Conservation (phyloP, 495 filamentous ascomycete species). For the Bryoglossum gracile region DNA sequence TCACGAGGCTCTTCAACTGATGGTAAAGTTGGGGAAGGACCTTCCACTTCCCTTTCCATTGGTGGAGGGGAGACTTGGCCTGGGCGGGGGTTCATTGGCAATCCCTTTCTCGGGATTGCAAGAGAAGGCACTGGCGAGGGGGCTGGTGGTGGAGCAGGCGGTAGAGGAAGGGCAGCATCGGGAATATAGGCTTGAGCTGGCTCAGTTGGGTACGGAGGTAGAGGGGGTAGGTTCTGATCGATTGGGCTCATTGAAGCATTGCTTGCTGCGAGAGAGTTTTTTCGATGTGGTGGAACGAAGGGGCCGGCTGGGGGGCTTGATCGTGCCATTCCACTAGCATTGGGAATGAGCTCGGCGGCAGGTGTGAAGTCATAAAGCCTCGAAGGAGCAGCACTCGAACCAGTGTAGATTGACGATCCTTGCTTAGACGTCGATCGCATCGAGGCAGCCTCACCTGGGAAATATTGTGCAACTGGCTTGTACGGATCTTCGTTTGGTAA, state of each 20-base stretch:
- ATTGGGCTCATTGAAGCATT: constrained; percentile 6
- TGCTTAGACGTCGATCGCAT: constrained; percentile 45
- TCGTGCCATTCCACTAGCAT: constrained; percentile 20
- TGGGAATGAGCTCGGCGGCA: constrained; percentile 19
- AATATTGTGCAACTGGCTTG: constrained; percentile 57
- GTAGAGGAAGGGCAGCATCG: constrained; percentile 13
- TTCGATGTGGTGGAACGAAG: constrained; percentile 22
- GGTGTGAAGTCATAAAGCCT: constrained; percentile 17
- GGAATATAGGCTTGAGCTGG: neutral
- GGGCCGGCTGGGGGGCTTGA: constrained; percentile 5
- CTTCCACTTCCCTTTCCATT: too few relatives aligned
- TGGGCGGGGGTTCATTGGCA: neutral
- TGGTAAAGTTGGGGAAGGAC: neutral
- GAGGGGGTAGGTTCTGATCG: constrained; percentile 16
- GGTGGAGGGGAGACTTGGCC: constrained; percentile 1
- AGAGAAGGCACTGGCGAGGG: too few relatives aligned
- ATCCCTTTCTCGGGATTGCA: neutral
- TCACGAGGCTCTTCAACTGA: neutral
- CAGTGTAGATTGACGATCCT: constrained; percentile 54
- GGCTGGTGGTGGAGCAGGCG: constrained; percentile 15
- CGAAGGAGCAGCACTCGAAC: constrained; percentile 33
- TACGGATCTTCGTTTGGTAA: constrained; percentile 77
- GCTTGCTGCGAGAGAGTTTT: constrained; percentile 20
- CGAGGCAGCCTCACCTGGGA: constrained; percentile 50
- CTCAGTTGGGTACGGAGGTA: constrained; percentile 4